phyloP scores from a whole-genome alignment of 1,139 yeast genomes.

The Geotrichum siamense region DNA sequence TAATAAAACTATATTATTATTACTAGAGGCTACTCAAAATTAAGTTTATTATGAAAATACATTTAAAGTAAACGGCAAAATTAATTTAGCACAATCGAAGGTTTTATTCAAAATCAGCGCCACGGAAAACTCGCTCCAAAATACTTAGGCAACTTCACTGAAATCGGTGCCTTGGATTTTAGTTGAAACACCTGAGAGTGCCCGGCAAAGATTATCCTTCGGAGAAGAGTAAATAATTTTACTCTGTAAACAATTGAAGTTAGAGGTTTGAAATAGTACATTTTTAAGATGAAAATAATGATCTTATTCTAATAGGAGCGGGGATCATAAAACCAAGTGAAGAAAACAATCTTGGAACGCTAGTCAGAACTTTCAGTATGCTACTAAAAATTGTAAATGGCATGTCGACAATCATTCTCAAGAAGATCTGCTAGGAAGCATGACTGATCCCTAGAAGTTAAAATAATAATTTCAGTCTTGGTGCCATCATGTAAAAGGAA shows the following conservation, averaged over 20 bases:
- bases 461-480: constrained; percentile 88
- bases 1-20: too few species aligned
- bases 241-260: constrained; percentile 32
- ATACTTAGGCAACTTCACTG: constrained; percentile 92
- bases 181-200: constrained; percentile 87
- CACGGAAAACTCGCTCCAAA: constrained; percentile 81
- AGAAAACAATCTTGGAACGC: constrained; percentile 86
- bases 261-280: neutral
- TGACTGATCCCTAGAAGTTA: constrained; percentile 63
- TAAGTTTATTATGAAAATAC: too few species aligned
- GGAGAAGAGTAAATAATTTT: constrained; percentile 98
- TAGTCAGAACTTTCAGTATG: constrained; percentile 88
- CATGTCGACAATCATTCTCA: constrained; percentile 94
- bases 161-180: constrained; percentile 98
- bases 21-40: too few species aligned
- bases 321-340: constrained; percentile 98
- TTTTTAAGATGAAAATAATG: too few species aligned
- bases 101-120: too few species aligned
- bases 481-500: constrained; percentile 68
- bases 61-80: too few species aligned
- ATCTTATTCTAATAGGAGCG: constrained; percentile 57
- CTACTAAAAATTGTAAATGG: constrained; percentile 93
- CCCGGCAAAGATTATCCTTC: constrained; percentile 95
- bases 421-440: constrained; percentile 87
- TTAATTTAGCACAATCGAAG: too few species aligned